Base-by-base conservation (phyloP, 495 filamentous ascomycete species). In the Penicillium bovifimosum region DNA sequence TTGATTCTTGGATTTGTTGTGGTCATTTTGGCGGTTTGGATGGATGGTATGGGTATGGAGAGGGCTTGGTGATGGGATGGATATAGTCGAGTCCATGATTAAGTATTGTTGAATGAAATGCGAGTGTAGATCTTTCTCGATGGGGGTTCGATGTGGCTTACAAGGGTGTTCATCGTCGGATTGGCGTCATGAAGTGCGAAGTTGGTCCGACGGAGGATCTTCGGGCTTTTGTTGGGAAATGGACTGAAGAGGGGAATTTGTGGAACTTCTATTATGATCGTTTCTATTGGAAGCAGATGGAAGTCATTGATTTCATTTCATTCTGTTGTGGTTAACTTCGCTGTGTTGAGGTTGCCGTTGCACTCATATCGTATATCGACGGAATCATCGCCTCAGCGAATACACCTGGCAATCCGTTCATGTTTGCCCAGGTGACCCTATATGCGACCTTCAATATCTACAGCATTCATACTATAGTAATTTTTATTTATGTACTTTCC, bases 271-370 rank as follows among this genome's bases (percentile, higher is more conserved):
- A 24, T 24, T 2, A 2, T 24, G 20, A 24, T 24, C 4, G 20
- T 24, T 24, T 24, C 20, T 24, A 24, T 24, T 24, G 20, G 20
- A 24, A 24, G 4, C 4, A 24, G 20, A 24, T n/a, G n/a, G n/a
- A n/a, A n/a, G n/a, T n/a, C n/a, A n/a, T n/a, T n/a, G n/a, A n/a
- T n/a, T n/a, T n/a, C n/a, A n/a, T n/a, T n/a, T n/a, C n/a, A n/a
- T n/a, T n/a, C n/a, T n/a, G n/a, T n/a, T n/a, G n/a, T n/a, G n/a
- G n/a, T n/a, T n/a, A n/a, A n/a, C n/a, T n/a, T n/a, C n/a, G n/a
- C n/a, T n/a, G n/a, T n/a, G n/a, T n/a, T n/a, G n/a, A 51, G 47
- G 29, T 51, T 35, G 28, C 47, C 47, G 10, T 51, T 51, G 17
- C 36, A 17, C 17, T 51, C 47, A 51, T 41, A 51, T 41, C 29